A percentile compares a stretch with the other conserved stretches of the same genome.
Conservation (phyloP, 73 alveolate genomes). For the Durusdinium trenchii region DNA sequence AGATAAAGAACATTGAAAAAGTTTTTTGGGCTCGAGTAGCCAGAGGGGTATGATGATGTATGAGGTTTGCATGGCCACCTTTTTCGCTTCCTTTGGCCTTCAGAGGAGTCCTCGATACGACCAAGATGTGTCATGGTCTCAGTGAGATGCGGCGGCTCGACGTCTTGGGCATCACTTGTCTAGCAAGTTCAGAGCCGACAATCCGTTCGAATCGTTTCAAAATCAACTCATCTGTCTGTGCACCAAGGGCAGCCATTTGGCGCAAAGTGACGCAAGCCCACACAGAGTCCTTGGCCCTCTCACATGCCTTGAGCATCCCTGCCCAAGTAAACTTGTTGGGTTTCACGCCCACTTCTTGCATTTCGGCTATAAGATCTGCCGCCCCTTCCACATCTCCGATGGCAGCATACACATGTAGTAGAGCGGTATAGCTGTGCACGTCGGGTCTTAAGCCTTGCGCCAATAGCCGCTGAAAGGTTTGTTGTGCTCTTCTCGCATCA, state of each 20-base stretch:
- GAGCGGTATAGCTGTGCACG: slow-evolving; percentile 53
- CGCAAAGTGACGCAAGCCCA: slow-evolving; percentile 92
- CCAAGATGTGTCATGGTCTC: too few species aligned
- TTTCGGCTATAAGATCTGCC: slow-evolving; percentile 67
- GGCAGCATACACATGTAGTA: slow-evolving; percentile 62
- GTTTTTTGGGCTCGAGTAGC: background rate
- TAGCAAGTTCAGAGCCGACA: slow-evolving; percentile 14
- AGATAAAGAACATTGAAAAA: background rate
- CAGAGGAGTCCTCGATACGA: too few species aligned
- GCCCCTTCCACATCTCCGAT: slow-evolving; percentile 67
- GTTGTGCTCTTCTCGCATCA: slow-evolving; percentile 54
- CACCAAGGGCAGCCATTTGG: background rate
- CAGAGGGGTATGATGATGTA: too few species aligned
- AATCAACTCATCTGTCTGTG: slow-evolving; percentile 19
- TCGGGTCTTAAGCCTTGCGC: slow-evolving; percentile 60
- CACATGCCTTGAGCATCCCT: slow-evolving; percentile 82
- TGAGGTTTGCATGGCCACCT: too few species aligned
- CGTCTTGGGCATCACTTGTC: background rate
- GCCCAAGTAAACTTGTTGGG: slow-evolving; percentile 68
- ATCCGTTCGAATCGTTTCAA: background rate
- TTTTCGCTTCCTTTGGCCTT: too few species aligned
- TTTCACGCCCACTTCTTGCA: slow-evolving; percentile 50
- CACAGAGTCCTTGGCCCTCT: slow-evolving; percentile 4
- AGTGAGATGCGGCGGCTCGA: background rate
- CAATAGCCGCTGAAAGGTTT: background rate